A percentile compares a stretch with the other conserved stretches of the same genome.
Evolutionary conservation across 352 stramenopile species (phyloP).

Genomic region (Phytophthora brassicae): DNA sequence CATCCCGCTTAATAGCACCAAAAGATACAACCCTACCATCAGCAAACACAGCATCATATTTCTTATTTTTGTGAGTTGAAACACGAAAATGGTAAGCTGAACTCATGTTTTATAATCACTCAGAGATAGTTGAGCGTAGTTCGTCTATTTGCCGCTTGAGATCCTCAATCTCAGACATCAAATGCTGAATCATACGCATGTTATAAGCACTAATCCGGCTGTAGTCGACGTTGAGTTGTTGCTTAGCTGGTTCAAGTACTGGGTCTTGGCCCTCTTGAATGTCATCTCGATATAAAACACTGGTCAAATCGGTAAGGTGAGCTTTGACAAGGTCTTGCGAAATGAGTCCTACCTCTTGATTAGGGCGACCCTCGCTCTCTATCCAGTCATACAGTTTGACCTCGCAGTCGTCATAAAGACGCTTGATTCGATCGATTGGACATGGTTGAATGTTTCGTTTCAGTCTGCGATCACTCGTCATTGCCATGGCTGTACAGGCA

Average conservation of each 20-base stretch:
- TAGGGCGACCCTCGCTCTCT: neutral
- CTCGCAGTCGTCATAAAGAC: conserved; percentile 3
- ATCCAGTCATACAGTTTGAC: conserved; percentile 11
- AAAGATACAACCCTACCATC: conserved; percentile 12
- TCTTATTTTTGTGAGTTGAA: conserved; percentile 1
- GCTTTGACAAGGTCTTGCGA: conserved; percentile 12
- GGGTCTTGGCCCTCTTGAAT: conserved; percentile 7
- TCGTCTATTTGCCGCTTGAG: conserved; percentile 4
- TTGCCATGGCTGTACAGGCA: neutral
- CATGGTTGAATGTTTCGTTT: conserved; percentile 11
- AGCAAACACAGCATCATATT: conserved; percentile 13
- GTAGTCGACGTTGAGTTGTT: conserved; percentile 12
- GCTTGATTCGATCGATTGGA: conserved; percentile 3
- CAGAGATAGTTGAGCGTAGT: conserved; percentile 4
- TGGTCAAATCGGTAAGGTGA: conserved; percentile 10
- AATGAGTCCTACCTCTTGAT: conserved; percentile 11
- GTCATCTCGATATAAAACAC: conserved; percentile 13
- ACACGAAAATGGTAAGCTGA: conserved; percentile 7
- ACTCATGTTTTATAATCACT: conserved; percentile 10
- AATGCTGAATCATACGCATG: conserved; percentile 13
- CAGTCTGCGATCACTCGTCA: conserved; percentile 4
- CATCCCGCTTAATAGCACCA: conserved; percentile 4
- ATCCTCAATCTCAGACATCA: neutral
- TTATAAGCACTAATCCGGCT: conserved; percentile 10
- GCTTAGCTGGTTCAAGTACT: conserved; percentile 2